Base-by-base conservation (phyloP, 148 eudicot species). In the Dianthus caryophyllus region DNA sequence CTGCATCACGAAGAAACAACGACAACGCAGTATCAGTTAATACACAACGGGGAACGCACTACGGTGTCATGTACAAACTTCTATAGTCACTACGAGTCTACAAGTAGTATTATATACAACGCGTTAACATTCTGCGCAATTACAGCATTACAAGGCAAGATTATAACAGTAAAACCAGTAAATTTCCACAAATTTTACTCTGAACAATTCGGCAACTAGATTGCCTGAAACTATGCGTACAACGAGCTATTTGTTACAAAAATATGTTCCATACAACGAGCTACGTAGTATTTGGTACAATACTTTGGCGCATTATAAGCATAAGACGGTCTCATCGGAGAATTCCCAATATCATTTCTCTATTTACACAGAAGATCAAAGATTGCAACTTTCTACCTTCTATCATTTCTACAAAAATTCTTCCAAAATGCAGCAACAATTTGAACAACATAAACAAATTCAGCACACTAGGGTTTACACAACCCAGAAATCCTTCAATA, bases 1-100 rank as follows among this genome's bases (percentile, higher is more conserved):
- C 76, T 73, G 76, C 54, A 67, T 27, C 47, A 65, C 38, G 38
- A 54, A 44, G 36, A 29, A 68, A 55, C 26, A 65, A 39, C 41
- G 31, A 29, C 27, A 30, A 31, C 25, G 46, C 17, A 18, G 36
- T 9, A 12, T 20, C 21, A 29, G 39, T 62, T 4, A 71, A 1
- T 51, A 29, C 36, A 20, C 9, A 20, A 21, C 1, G 1, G 30
- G 13, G 20, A 15, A 17, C 38, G 9, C 18, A n/a, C 25, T 17
- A 27, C n/a, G n/a, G n/a, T 25, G 38, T 15, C 54, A 22, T 5
- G 39, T 0, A 44, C 6, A 13, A 12, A n/a, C n/a, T n/a, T n/a
- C n/a, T n/a, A n/a, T n/a, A 66, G 31, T 44, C 8, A 20, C 18
- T 30, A 11, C 25, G 13, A 24, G 17, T 48, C 39, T 51, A 51